Conservation (phyloP, 148 eudicot genomes). For the Camellia sinensis region DNA sequence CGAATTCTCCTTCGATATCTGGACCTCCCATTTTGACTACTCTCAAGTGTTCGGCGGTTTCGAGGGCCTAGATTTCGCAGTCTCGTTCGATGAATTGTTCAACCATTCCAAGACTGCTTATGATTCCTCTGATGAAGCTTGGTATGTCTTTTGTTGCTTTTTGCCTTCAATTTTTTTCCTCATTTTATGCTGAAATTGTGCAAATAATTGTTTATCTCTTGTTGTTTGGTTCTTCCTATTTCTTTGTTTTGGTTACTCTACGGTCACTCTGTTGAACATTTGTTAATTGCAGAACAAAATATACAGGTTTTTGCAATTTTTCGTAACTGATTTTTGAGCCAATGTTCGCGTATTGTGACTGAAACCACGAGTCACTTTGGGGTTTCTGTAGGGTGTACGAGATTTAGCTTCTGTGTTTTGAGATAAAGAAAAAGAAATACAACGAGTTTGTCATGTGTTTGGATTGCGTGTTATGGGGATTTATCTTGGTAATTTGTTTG, state of each 20-base stretch:
- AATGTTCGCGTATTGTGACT: neutral
- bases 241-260: neutral
- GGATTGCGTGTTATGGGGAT: neutral
- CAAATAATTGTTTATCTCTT: neutral
- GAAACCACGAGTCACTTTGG: neutral
- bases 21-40: conserved; percentile 45
- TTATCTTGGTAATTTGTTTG: too few relatives aligned
- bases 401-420: conserved; percentile 7
- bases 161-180: conserved; percentile 7
- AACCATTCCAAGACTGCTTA: conserved; percentile 33
- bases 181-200: neutral
- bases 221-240: neutral
- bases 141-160: conserved; percentile 35
- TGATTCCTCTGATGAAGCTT: conserved; percentile 64
- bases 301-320: neutral
- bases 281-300: neutral
- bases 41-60: conserved; percentile 65
- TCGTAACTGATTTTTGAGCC: neutral
- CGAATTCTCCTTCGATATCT: conserved; percentile 33
- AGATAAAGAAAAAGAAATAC: neutral
- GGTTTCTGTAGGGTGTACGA: neutral
- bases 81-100: conserved; percentile 54
- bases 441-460: neutral
- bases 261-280: neutral
- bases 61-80: conserved; percentile 43